Conservation (phyloP, 352 stramenopile genomes). For the Globisporangium orthogonon region DNA sequence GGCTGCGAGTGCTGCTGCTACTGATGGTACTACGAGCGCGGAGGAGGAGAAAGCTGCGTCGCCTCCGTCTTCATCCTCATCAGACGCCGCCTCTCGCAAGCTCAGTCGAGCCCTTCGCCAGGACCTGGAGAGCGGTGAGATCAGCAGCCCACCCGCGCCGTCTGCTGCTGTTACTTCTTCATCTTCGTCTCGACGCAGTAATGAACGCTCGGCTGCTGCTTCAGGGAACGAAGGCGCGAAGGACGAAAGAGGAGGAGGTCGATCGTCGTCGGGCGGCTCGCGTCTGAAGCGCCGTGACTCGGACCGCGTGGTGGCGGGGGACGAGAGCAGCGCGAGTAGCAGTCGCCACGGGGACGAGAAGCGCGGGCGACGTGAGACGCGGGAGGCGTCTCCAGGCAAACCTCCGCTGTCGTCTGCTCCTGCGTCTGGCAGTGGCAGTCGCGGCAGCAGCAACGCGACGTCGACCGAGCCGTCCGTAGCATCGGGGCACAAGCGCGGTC, state of each 20-base stretch:
- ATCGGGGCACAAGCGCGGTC: conserved; percentile 22
- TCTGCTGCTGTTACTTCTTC: background rate
- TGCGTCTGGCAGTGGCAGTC: background rate
- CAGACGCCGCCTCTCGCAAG: background rate
- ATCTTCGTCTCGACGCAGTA: conserved; percentile 8
- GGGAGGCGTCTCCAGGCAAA: conserved; percentile 22
- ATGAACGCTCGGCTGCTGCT: conserved; percentile 1
- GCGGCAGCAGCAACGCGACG: conserved; percentile 10
- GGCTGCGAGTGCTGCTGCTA: background rate
- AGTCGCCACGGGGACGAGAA: conserved; percentile 25
- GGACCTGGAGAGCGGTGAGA: conserved; percentile 50
- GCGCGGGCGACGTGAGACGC: conserved; percentile 19
- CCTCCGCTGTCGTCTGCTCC: conserved; percentile 4
- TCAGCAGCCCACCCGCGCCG: conserved; percentile 17
- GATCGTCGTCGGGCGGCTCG: conserved; percentile 2
- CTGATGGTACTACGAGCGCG: background rate
- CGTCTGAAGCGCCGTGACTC: conserved; percentile 18
- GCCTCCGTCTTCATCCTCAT: conserved; percentile 2
- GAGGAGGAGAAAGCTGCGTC: background rate
- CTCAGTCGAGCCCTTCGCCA: conserved; percentile 19
- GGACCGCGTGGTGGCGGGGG: conserved; percentile 9
- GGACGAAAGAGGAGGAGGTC: background rate
- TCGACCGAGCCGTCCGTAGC: conserved; percentile 1
- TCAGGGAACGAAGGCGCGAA: background rate
- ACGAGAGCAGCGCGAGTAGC: conserved; percentile 12